Evolutionary conservation across 805 yeast genomes (phyloP), one percentile per base, ranked within the genome.

Genomic region (Wickerhamiella shivajii): DNA sequence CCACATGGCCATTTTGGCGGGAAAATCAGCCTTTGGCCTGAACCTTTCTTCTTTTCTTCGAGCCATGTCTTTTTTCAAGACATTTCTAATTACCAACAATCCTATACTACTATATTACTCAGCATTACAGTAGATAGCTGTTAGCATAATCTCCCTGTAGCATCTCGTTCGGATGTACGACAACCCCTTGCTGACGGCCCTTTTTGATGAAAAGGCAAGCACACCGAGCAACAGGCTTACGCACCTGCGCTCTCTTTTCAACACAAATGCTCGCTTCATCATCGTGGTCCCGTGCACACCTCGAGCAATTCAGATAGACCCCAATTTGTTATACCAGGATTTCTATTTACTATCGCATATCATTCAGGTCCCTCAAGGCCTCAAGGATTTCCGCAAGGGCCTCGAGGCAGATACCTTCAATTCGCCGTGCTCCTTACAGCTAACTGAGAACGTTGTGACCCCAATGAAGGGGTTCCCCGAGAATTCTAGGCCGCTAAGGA

Each of bases 1-100:
- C 64, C 98, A 87, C 98, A 87, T 87, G 12, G 95, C 96, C 41
- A 85, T 55, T 49, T 81, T 84, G 21, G 77, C 76, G 1, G 93
- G 94, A 49, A 81, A 79, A 32, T 66, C 49, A 1, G 46, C 28
- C 25, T 37, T 40, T 9, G 42, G 41, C 11, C 46, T 39, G 29
- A 31, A 38, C 35, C 40, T 41, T 27, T 38, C 40, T 19, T 47
- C 51, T 18, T 36, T 26, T 18, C n/a, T n/a, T n/a, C n/a, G n/a
- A n/a, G n/a, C n/a, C n/a, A n/a, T n/a, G n/a, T n/a, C n/a, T n/a
- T n/a, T n/a, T n/a, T n/a, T n/a, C n/a, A n/a, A n/a, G n/a, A n/a
- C n/a, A n/a, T n/a, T n/a, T n/a, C n/a, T n/a, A n/a, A n/a, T n/a
- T n/a, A n/a, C n/a, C n/a, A n/a, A n/a, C n/a, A n/a, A n/a, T n/a